These are phyloP conservation scores for Knoxdaviesia proteae DNA, from an alignment of 2,329 filamentous ascomycete genomes.

Conservation along the genomic window DNA sequence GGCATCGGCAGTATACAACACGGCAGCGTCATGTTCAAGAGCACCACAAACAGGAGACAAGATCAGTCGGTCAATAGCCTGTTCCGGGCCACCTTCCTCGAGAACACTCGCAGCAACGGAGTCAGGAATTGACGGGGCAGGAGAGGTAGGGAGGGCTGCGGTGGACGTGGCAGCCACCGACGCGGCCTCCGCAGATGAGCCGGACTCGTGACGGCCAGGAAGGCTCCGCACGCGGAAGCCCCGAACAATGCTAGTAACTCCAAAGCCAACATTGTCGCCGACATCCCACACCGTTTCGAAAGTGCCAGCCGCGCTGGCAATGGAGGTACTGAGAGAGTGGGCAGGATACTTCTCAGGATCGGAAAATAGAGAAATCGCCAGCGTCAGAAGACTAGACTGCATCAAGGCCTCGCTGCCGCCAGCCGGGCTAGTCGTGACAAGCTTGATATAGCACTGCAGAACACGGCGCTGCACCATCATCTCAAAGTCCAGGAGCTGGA, in stretches of 20 bases:
- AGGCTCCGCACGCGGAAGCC: conserved; percentile 55
- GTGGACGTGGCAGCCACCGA: no score
- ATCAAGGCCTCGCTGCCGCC: conserved; percentile 70
- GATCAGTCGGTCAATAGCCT: conserved; percentile 38
- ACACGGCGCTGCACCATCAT: conserved; percentile 87
- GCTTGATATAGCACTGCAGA: conserved; percentile 81
- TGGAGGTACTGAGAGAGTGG: conserved; percentile 71
- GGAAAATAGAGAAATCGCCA: conserved; percentile 79
- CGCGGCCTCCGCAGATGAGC: not conserved
- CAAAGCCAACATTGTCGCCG: conserved; percentile 84
- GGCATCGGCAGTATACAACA: conserved; percentile 39
- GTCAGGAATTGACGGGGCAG: conserved; percentile 7
- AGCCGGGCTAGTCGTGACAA: conserved; percentile 71
- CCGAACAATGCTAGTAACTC: conserved; percentile 66
- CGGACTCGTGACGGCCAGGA: conserved; percentile 43
- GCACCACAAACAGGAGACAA: conserved; percentile 60
- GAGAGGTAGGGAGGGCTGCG: not conserved
- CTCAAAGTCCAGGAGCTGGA: conserved; percentile 78
- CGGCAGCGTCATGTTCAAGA: conserved; percentile 72
- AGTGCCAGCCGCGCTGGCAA: conserved; percentile 70
- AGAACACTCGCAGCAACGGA: conserved; percentile 19
- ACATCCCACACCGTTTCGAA: conserved; percentile 95
- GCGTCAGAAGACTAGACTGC: conserved; percentile 75
- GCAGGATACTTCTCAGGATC: conserved; percentile 77
- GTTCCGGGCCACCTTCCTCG: conserved; percentile 39